A percentile compares a stretch with the other conserved stretches of the same genome.
Evolutionary conservation across 2,329 filamentous ascomycete species (phyloP).

Genomic region (Lachnellula subtilissima): DNA sequence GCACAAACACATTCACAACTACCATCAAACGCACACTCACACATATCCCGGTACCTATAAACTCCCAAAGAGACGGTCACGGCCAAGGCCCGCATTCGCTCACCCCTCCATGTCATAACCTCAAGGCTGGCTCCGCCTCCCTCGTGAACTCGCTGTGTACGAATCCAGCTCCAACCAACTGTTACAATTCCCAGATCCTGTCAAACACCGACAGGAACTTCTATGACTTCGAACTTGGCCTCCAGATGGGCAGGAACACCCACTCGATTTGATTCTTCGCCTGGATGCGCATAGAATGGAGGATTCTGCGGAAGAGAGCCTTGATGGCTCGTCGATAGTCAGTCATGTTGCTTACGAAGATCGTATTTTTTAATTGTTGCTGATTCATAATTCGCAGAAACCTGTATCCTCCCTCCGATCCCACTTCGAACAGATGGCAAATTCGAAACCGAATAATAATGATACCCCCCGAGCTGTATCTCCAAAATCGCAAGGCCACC

Average conservation of each 20-base stretch:
- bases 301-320: constrained; percentile 49
- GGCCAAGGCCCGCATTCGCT: background rate
- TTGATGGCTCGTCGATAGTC: constrained; percentile 73
- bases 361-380: constrained; percentile 1
- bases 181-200: background rate
- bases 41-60: too few relatives aligned
- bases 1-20: too few relatives aligned
- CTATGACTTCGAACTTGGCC: constrained; percentile 14
- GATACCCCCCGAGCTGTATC: constrained; percentile 22
- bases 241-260: constrained; percentile 21
- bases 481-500: constrained; percentile 23
- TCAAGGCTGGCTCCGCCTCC: constrained; percentile 12
- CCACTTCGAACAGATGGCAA: constrained; percentile 74
- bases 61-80: too few relatives aligned
- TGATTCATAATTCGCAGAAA: constrained; percentile 47
- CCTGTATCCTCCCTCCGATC: constrained; percentile 77
- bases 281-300: constrained; percentile 35
- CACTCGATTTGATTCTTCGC: constrained; percentile 8
- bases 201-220: background rate
- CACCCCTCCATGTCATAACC: constrained; percentile 6
- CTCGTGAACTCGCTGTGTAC: constrained; percentile 6
- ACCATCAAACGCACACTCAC: too few relatives aligned
- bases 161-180: constrained; percentile 3
- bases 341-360: constrained; percentile 28
- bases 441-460: constrained; percentile 37